These are phyloP conservation scores for Ophiocordyceps australis DNA, from an alignment of 2,329 filamentous ascomycete genomes.

Conservation along the genomic window DNA sequence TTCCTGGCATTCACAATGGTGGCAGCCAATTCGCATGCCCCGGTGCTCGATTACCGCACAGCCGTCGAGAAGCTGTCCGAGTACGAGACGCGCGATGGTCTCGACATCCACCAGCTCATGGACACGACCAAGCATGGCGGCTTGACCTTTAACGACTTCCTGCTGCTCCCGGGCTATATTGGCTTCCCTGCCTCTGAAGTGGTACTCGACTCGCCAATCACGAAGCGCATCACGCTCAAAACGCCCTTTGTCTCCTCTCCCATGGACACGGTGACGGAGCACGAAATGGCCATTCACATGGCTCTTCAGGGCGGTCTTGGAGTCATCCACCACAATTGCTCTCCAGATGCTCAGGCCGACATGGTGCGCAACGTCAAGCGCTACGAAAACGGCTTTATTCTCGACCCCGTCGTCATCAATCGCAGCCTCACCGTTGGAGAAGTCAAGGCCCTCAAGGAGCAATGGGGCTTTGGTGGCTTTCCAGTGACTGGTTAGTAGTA, in stretches of 20 bases:
- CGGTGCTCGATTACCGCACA: conserved; percentile 53
- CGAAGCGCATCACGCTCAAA: conserved; percentile 90
- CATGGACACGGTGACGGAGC: conserved; percentile 99
- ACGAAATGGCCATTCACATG: conserved; percentile 99
- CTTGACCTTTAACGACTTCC: conserved; percentile 97
- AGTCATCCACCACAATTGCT: conserved; percentile 99
- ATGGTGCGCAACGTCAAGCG: conserved; percentile 99
- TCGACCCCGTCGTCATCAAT: conserved; percentile 83
- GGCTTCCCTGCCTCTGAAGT: conserved; percentile 90
- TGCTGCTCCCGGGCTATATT: conserved; percentile 92
- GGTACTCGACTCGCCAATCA: conserved; percentile 74
- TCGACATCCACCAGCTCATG: conserved; percentile 71
- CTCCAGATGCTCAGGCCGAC: conserved; percentile 88
- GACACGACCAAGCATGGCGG: conserved; percentile 86
- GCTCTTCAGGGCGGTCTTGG: conserved; percentile 74
- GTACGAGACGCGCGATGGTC: conserved; percentile 68
- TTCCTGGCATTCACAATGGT: conserved; percentile 36
- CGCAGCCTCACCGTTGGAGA: conserved; percentile 78
- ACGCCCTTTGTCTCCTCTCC: conserved; percentile 93
- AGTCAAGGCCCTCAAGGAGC: conserved; percentile 83
- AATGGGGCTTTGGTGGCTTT: conserved; percentile 97
- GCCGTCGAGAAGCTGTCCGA: conserved; percentile 70
- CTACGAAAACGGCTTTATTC: conserved; percentile 98
- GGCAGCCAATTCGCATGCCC: conserved; percentile 28
- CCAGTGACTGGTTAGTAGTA: conserved; percentile 92